Percentiles rank a stretch among this genome's conserved stretches.
Evolutionary conservation across 2,329 filamentous ascomycete species (phyloP).

Genomic region (Coniochaeta ligniaria): DNA sequence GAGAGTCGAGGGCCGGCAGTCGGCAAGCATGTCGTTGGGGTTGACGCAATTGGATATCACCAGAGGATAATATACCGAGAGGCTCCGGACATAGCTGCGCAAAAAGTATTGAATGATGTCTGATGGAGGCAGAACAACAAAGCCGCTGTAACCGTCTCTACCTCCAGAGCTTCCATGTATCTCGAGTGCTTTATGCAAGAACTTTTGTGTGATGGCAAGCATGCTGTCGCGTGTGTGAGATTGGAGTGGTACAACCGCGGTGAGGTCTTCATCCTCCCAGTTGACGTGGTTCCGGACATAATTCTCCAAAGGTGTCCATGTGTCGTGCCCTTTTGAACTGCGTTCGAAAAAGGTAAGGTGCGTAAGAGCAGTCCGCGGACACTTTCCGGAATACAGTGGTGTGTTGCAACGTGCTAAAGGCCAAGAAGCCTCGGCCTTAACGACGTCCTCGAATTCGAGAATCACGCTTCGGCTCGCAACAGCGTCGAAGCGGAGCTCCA

Average conservation of each 20-base stretch:
- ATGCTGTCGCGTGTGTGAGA: slow-evolving; percentile 57
- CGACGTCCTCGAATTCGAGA: slow-evolving; percentile 37
- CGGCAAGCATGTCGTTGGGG: slow-evolving; percentile 59
- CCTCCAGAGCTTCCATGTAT: slow-evolving; percentile 44
- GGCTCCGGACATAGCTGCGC: slow-evolving; percentile 56
- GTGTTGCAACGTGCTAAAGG: slow-evolving; percentile 44
- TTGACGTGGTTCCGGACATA: slow-evolving; percentile 27
- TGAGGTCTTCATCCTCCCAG: slow-evolving; percentile 26
- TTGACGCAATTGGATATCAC: slow-evolving; percentile 54
- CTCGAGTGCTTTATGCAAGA: slow-evolving; percentile 63
- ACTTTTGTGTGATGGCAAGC: slow-evolving; percentile 64
- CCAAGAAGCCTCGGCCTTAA: slow-evolving; percentile 42
- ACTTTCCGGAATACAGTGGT: slow-evolving; percentile 33
- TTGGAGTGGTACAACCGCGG: slow-evolving; percentile 36
- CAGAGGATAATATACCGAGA: slow-evolving; percentile 60
- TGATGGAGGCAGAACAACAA: slow-evolving; percentile 58
- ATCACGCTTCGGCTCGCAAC: slow-evolving; percentile 17
- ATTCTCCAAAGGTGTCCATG: slow-evolving; percentile 37
- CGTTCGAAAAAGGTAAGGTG: slow-evolving; percentile 44
- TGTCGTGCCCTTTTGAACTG: slow-evolving; percentile 38
- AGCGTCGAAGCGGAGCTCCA: not conserved
- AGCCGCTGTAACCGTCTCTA: slow-evolving; percentile 34
- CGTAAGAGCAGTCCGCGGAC: slow-evolving; percentile 41
- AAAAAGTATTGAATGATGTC: slow-evolving; percentile 62
- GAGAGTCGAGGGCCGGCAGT: slow-evolving; percentile 58